Evolutionary conservation across 2,329 filamentous ascomycete species (phyloP).

Genomic region (Alternaria alternata): DNA sequence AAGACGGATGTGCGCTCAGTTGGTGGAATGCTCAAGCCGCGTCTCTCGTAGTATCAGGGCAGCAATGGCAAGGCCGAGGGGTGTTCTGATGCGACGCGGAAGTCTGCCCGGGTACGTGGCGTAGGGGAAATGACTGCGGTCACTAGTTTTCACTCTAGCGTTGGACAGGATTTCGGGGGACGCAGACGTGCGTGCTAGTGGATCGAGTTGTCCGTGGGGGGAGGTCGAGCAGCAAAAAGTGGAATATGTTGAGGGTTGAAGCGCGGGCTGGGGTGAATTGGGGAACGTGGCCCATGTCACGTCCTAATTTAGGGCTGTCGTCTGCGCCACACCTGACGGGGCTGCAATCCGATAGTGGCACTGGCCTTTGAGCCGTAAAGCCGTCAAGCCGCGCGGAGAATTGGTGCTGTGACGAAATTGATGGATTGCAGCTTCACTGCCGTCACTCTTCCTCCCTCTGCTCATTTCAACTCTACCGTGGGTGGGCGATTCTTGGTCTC

Average conservation of each 20-base stretch:
- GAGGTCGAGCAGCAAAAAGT: not conserved
- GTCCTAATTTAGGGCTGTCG: conserved; percentile 4
- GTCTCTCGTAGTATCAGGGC: not conserved
- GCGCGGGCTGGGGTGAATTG: conserved; percentile 8
- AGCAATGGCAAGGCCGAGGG: not conserved
- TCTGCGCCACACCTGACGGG: conserved; percentile 16
- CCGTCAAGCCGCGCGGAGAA: conserved; percentile 2
- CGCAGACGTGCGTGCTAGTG: not conserved
- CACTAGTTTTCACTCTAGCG: not conserved
- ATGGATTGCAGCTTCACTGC: not conserved
- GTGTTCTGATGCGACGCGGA: not conserved
- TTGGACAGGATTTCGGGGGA: not conserved
- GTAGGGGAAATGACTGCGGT: not conserved
- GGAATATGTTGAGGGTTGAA: conserved; percentile 2
- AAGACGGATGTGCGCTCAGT: not conserved
- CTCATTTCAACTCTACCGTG: not conserved
- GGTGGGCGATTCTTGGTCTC: not conserved
- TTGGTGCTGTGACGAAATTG: not conserved
- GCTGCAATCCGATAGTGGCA: conserved; percentile 6
- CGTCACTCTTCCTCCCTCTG: not conserved
- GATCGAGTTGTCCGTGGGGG: not conserved
- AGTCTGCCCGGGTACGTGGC: conserved; percentile 12
- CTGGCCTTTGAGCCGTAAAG: conserved; percentile 9
- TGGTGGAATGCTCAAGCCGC: not conserved
- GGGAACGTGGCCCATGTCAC: conserved; percentile 15